These are phyloP conservation scores for Pleurotus djamor DNA, from an alignment of 768 basidiomycete genomes.

Conservation along the genomic window DNA sequence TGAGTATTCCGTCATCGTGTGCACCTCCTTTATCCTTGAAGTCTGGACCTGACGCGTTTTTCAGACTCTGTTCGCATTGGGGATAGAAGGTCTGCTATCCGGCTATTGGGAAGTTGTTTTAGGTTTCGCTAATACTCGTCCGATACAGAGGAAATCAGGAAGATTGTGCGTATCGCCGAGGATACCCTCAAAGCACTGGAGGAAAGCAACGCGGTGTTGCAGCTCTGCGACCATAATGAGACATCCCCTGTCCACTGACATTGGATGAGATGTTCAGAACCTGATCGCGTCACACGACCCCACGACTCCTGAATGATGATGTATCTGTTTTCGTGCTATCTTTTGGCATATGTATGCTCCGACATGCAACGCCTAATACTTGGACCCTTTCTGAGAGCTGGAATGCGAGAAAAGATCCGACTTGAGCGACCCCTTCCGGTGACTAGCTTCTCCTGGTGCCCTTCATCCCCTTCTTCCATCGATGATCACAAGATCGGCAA, in stretches of 20 bases:
- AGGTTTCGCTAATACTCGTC: constrained; percentile 1
- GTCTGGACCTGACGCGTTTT: background rate
- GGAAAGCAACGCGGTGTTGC: constrained; percentile 16
- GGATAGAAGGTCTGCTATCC: constrained; percentile 21
- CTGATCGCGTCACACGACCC: background rate
- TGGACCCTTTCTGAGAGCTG: background rate
- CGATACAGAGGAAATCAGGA: constrained; percentile 17
- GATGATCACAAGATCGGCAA: constrained; percentile 1
- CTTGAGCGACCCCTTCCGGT: background rate
- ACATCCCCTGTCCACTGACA: background rate
- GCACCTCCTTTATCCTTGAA: background rate
- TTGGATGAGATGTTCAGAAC: background rate
- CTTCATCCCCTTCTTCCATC: background rate
- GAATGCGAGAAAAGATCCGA: background rate
- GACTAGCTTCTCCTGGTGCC: background rate
- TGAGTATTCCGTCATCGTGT: constrained; percentile 13
- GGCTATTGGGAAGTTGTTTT: background rate
- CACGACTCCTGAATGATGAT: background rate
- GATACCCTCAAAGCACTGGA: constrained; percentile 17
- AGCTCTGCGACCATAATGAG: background rate
- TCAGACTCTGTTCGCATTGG: constrained; percentile 28
- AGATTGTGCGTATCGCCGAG: constrained; percentile 21
- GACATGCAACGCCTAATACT: background rate
- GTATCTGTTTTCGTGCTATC: background rate
- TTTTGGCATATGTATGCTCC: background rate